These are phyloP conservation scores for Thalassiosira livingstoniorum DNA, from an alignment of 352 stramenopile genomes.

Conservation along the genomic window DNA sequence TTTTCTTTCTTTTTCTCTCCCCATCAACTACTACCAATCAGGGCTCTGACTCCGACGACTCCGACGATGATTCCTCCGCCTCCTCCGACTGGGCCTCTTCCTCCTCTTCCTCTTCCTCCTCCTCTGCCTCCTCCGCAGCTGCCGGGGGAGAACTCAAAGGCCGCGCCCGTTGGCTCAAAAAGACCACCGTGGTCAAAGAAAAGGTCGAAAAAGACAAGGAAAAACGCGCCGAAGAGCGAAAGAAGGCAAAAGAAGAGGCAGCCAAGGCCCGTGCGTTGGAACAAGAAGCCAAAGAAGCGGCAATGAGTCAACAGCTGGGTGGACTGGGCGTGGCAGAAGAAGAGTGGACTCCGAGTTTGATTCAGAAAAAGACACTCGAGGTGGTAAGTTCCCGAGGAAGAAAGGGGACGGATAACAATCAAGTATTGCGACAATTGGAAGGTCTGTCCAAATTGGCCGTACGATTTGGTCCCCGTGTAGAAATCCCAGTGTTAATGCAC, in stretches of 20 bases:
- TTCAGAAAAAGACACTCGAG: slow-evolving; percentile 85
- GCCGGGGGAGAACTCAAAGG: slow-evolving; percentile 91
- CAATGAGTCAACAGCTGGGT: slow-evolving; percentile 59
- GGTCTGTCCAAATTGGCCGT: slow-evolving; percentile 80
- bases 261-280: slow-evolving; percentile 53
- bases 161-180: slow-evolving; percentile 95
- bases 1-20: slow-evolving; percentile 14
- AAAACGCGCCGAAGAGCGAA: slow-evolving; percentile 76
- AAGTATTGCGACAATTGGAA: slow-evolving; percentile 85
- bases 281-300: slow-evolving; percentile 50
- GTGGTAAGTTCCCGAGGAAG: slow-evolving; percentile 81
- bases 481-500: slow-evolving; percentile 89
- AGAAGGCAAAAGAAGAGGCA: slow-evolving; percentile 77
- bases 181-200: slow-evolving; percentile 85
- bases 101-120: slow-evolving; percentile 80
- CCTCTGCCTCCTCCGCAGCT: slow-evolving; percentile 85
- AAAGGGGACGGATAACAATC: slow-evolving; percentile 81
- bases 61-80: slow-evolving; percentile 61
- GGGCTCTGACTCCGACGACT: slow-evolving; percentile 65
- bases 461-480: slow-evolving; percentile 83
- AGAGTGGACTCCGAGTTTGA: slow-evolving; percentile 69
- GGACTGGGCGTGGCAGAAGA: too few relatives aligned
- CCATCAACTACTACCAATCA: not conserved
- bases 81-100: slow-evolving; percentile 60
- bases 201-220: slow-evolving; percentile 78